These are phyloP conservation scores for Alternaria arborescens DNA, from an alignment of 2,329 filamentous ascomycete species.

Conservation along the genomic window DNA sequence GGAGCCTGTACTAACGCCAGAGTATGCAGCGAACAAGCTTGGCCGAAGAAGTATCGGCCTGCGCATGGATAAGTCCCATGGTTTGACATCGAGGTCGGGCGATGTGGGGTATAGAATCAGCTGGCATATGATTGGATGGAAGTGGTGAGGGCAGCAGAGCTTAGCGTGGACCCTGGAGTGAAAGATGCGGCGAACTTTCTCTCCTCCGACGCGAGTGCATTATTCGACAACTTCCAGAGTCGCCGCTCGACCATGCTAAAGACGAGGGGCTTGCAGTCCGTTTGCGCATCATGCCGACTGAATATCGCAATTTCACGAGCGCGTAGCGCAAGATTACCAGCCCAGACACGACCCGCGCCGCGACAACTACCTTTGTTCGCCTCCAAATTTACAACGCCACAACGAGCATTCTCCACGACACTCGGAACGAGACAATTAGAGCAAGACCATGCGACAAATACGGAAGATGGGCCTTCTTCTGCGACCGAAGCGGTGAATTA, in stretches of 20 bases:
- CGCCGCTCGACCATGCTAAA: conserved; percentile 40
- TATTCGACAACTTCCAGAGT: conserved; percentile 13
- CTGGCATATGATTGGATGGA: conserved; percentile 32
- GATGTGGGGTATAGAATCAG: conserved; percentile 6
- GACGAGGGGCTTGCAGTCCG: conserved; percentile 37
- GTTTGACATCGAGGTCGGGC: background rate
- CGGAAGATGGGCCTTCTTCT: conserved; percentile 14
- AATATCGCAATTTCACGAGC: conserved; percentile 36
- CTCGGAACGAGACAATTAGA: conserved; percentile 20
- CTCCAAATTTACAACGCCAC: conserved; percentile 24
- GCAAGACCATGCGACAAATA: conserved; percentile 10
- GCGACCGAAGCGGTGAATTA: conserved; percentile 48
- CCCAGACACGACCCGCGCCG: conserved; percentile 19
- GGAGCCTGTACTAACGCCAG: background rate
- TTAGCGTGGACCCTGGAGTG: conserved; percentile 34
- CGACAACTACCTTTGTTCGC: conserved; percentile 23
- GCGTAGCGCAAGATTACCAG: conserved; percentile 36
- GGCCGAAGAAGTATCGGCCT: background rate
- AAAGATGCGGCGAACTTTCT: conserved; percentile 44
- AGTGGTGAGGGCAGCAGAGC: conserved; percentile 7
- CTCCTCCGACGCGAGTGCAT: conserved; percentile 10
- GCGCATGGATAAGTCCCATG: background rate
- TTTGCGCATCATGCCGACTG: conserved; percentile 47
- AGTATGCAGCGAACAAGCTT: background rate
- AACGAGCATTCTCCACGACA: conserved; percentile 35